These are phyloP conservation scores for Brassica cretica DNA, from an alignment of 345 rosid genomes.

Conservation along the genomic window DNA sequence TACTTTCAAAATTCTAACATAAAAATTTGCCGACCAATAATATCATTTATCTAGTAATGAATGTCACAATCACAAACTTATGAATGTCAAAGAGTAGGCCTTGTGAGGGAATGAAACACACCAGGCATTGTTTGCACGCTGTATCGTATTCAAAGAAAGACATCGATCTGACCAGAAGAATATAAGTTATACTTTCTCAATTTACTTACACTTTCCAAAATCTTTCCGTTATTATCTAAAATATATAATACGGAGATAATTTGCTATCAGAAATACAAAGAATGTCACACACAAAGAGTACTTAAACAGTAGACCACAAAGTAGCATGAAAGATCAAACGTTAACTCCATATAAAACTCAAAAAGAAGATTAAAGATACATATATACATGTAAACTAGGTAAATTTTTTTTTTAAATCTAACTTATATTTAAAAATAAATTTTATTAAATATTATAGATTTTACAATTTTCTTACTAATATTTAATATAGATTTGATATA, in stretches of 20 bases:
- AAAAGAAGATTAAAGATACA: background rate
- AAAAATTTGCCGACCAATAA: background rate
- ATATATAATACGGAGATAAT: constrained; percentile 75
- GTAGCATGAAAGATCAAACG: constrained; percentile 8
- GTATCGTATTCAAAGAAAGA: constrained; percentile 35
- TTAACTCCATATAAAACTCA: background rate
- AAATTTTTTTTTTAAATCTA: no score
- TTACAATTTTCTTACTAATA: no score
- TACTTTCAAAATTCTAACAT: background rate
- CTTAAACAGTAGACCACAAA: background rate
- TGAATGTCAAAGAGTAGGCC: background rate
- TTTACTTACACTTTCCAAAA: constrained; percentile 70
- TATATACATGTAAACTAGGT: no score
- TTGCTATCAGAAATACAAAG: constrained; percentile 73
- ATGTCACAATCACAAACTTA: background rate
- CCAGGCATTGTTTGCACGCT: constrained; percentile 1
- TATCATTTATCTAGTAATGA: constrained; percentile 4
- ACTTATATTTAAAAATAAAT: no score
- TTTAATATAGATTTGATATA: no score
- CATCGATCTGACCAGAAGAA: constrained; percentile 45
- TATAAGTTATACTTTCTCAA: constrained; percentile 8
- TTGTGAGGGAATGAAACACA: constrained; percentile 2
- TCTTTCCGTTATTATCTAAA: constrained; percentile 57
- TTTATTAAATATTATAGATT: no score
- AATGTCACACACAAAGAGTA: constrained; percentile 1